Evolutionary conservation across 176 grass and related monocot genomes (phyloP).

Genomic region (Typha latifolia): DNA sequence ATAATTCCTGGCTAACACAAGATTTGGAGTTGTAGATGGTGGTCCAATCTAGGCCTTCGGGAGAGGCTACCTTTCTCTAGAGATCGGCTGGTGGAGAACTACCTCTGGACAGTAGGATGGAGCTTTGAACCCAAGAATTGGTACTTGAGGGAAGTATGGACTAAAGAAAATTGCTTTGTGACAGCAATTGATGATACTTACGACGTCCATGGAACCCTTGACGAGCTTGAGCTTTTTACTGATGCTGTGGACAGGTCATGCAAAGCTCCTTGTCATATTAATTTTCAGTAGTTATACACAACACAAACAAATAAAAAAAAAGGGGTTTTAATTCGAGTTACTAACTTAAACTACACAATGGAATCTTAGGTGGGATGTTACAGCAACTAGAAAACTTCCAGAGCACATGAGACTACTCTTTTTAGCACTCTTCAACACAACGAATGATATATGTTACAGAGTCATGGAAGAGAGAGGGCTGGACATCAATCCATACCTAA

Average conservation of each 20-base stretch:
- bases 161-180: conserved; percentile 10
- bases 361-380: conserved; percentile 15
- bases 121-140: conserved; percentile 7
- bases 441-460: conserved; percentile 4
- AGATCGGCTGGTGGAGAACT: conserved; percentile 24
- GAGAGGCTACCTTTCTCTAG: conserved; percentile 15
- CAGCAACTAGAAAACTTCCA: conserved; percentile 1
- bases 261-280: background rate
- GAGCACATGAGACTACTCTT: conserved; percentile 18
- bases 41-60: conserved; percentile 1
- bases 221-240: conserved; percentile 21
- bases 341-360: background rate
- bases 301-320: background rate
- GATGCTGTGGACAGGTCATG: conserved; percentile 9
- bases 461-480: conserved; percentile 13
- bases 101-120: conserved; percentile 1
- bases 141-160: background rate
- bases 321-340: background rate
- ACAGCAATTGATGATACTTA: conserved; percentile 27
- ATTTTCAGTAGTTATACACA: no score
- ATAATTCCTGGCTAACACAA: no score
- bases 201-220: conserved; percentile 25
- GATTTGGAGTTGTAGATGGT: conserved; percentile 16
- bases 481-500: conserved; percentile 5
- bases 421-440: conserved; percentile 14